Evolutionary conservation across 1,284 basidiomycete species (phyloP), one percentile per base, ranked within the genome.

Genomic region (Neolentinus lepideus): DNA sequence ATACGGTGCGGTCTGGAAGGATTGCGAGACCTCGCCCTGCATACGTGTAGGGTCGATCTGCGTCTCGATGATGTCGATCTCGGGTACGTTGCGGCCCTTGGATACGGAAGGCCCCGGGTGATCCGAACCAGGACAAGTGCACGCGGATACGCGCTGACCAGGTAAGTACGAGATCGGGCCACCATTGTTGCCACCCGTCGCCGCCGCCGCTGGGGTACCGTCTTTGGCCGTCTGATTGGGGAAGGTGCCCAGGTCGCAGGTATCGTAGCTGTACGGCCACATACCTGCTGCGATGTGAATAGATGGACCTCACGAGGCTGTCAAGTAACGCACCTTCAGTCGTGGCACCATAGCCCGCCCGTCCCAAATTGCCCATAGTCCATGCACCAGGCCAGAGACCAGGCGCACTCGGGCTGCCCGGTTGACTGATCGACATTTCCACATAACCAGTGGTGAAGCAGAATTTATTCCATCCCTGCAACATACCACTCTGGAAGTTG

Each of bases 371-470:
- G 24, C 73, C 71, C 63, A 83, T 71, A 6, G 79, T 80, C 73
- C 73, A 75, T n/a, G 62, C 65, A 62, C 69, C 75, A 22, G 83
- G 83, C 84, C 84, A 85, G 35, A 83, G 77, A 11, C 94, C 94
- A n/a, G 87, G 80, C 2, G 84, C 76, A 47, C 72, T 65, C 2
- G 79, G 75, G 19, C 72, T 73, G 1, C 94, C 94, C n/a, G 94
- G 94, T 60, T 97, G 72, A 63, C 87, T 91, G 21, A 95, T 69
- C 14, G 79, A 78, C 16, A 87, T 82, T 67, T 95, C 92, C 56
- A 98, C 77, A 66, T 94, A 94, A 1, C 94, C 95, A 0, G 91
- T 92, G 2, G 88, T 96, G 70, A 96, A 98, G 72, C 95, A 97
- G 59, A 98, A 72, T 68, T 94, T 91, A 71, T 95, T 96, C 94